Conservation (phyloP, 441 rosid species). For the Erodium chrysanthum region DNA sequence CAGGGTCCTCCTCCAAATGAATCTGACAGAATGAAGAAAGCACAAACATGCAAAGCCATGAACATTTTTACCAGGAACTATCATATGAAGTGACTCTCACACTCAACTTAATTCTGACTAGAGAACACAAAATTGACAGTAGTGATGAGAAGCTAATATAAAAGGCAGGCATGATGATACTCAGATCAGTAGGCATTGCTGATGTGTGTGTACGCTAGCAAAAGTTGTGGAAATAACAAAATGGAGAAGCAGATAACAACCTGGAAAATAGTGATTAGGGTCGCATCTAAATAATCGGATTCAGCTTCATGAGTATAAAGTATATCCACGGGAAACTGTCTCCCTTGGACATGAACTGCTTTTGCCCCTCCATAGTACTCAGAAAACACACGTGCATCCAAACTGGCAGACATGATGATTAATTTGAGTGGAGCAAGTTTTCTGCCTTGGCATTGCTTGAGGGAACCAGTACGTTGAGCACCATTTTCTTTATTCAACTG, state of each 20-base stretch:
- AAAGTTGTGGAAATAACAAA: background rate
- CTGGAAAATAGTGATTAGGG: conserved; percentile 73
- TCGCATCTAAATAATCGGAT: conserved; percentile 69
- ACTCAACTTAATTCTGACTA: conserved; percentile 3
- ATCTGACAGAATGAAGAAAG: conserved; percentile 34
- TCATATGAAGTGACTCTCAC: conserved; percentile 2
- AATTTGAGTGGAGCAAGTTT: conserved; percentile 59
- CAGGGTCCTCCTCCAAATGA: conserved; percentile 65
- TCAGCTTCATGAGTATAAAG: conserved; percentile 59
- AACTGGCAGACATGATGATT: conserved; percentile 91
- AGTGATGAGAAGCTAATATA: background rate
- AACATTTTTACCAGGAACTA: background rate
- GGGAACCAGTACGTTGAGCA: conserved; percentile 21
- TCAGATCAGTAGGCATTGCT: background rate
- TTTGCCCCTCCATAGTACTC: conserved; percentile 72
- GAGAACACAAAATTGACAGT: background rate
- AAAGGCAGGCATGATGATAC: background rate
- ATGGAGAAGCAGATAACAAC: conserved; percentile 29
- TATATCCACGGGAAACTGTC: conserved; percentile 77
- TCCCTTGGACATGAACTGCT: conserved; percentile 73
- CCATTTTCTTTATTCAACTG: conserved; percentile 28
- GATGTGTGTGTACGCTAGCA: background rate
- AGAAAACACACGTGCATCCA: conserved; percentile 78
- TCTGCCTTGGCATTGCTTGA: conserved; percentile 38
- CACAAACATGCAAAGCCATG: conserved; percentile 9